These are phyloP conservation scores for Saccharomyces kudriavzevii DNA, from an alignment of 805 yeast species.

Conservation along the genomic window DNA sequence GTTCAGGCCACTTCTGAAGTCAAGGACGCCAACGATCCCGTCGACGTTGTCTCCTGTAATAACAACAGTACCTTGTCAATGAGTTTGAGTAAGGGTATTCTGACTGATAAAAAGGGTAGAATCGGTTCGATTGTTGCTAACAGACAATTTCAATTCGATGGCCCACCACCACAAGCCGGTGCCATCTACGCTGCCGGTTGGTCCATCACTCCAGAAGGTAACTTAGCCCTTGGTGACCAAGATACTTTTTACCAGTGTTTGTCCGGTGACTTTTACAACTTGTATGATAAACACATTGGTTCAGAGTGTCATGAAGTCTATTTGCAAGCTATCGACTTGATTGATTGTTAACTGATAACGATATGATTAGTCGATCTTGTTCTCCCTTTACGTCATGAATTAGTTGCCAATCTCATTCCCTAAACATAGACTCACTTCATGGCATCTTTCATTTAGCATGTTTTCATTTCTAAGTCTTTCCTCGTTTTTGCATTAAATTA, in stretches of 20 bases:
- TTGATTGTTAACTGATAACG: conserved; percentile 37
- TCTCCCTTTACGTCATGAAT: background rate
- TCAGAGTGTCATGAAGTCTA: conserved; percentile 56
- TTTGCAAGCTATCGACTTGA: conserved; percentile 50
- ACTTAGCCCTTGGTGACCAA: conserved; percentile 54
- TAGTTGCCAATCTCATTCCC: background rate
- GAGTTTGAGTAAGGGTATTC: conserved; percentile 41
- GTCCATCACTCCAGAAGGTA: conserved; percentile 46
- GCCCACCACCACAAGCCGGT: conserved; percentile 81
- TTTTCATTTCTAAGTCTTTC: background rate
- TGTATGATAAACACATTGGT: conserved; percentile 59
- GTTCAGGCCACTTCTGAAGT: conserved; percentile 28
- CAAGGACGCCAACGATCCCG: conserved; percentile 23
- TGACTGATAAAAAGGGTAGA: conserved; percentile 56
- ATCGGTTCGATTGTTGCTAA: conserved; percentile 73
- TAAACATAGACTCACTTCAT: background rate
- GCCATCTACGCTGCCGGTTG: conserved; percentile 65
- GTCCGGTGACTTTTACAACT: conserved; percentile 71
- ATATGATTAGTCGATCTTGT: background rate
- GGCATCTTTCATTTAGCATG: conserved; percentile 1
- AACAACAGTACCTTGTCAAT: conserved; percentile 45
- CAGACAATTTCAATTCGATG: conserved; percentile 81
- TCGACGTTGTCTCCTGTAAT: conserved; percentile 36
- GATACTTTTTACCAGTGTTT: conserved; percentile 65
- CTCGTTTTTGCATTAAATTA: background rate